These are phyloP conservation scores for Blastocystis hominis DNA, from an alignment of 352 stramenopile genomes.

Conservation along the genomic window DNA sequence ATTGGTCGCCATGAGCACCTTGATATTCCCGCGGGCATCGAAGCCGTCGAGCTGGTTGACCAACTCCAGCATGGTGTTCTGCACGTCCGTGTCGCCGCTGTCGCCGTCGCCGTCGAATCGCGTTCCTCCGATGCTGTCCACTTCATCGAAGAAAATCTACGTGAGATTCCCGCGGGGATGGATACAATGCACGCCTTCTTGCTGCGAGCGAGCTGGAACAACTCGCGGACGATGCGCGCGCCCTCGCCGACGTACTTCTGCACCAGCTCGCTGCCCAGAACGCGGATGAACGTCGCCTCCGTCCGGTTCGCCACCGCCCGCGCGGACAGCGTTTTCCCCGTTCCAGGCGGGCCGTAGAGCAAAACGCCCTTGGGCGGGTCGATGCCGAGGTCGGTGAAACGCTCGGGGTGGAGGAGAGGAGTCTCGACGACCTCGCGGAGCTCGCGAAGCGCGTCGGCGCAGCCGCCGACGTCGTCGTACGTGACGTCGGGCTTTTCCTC, in stretches of 20 bases:
- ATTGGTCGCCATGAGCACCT: slow-evolving; percentile 96
- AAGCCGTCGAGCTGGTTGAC: slow-evolving; percentile 94
- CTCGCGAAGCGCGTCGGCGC: slow-evolving; percentile 81
- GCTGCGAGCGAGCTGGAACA: slow-evolving; percentile 97
- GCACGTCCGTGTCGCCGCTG: slow-evolving; percentile 94
- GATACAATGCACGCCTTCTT: slow-evolving; percentile 86
- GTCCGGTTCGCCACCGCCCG: slow-evolving; percentile 94
- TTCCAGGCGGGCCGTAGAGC: slow-evolving; percentile 89
- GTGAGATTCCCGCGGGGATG: not conserved
- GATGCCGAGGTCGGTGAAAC: slow-evolving; percentile 95
- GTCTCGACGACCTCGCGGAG: slow-evolving; percentile 95
- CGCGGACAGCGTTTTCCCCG: slow-evolving; percentile 89
- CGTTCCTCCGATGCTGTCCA: slow-evolving; percentile 90
- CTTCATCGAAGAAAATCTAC: slow-evolving; percentile 96
- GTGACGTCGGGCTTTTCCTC: slow-evolving; percentile 99
- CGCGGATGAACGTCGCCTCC: slow-evolving; percentile 96
- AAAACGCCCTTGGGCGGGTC: slow-evolving; percentile 96
- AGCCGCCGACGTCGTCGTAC: slow-evolving; percentile 96
- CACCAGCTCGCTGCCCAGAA: slow-evolving; percentile 95
- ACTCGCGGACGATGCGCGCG: slow-evolving; percentile 93
- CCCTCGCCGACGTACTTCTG: slow-evolving; percentile 99
- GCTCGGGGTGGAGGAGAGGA: slow-evolving; percentile 90
- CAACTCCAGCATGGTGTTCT: slow-evolving; percentile 98
- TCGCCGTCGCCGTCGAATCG: slow-evolving; percentile 71
- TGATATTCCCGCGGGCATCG: slow-evolving; percentile 95